Evolutionary conservation across 371 early-diverging fungal species (phyloP).

Genomic region (Mucor plumbeus): DNA sequence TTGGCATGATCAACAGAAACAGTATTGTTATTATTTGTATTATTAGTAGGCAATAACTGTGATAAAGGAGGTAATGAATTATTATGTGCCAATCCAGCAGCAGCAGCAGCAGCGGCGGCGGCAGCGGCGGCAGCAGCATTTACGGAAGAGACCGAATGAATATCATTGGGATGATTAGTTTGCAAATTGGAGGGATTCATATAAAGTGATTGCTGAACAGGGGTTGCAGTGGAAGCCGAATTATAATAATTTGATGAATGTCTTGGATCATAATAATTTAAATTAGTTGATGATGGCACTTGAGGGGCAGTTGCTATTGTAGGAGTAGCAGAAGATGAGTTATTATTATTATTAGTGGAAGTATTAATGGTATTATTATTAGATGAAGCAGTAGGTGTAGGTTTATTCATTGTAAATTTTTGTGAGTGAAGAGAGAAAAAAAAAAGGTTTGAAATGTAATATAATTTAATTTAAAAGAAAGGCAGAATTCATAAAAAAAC

Average conservation of each 20-base stretch:
- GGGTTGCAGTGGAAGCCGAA: slow-evolving; percentile 9
- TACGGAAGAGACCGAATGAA: slow-evolving; percentile 14
- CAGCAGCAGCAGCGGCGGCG: slow-evolving; percentile 33
- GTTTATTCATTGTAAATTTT: background rate
- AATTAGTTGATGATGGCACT: slow-evolving; percentile 27
- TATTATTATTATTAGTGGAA: background rate
- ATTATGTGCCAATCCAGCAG: slow-evolving; percentile 13
- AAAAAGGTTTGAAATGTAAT: background rate
- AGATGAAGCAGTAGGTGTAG: background rate
- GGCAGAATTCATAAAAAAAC: slow-evolving; percentile 23
- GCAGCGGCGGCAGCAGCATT: slow-evolving; percentile 35
- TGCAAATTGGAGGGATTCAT: slow-evolving; percentile 1
- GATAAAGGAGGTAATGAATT: slow-evolving; percentile 54
- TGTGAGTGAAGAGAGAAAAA: slow-evolving; percentile 1
- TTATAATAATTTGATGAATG: slow-evolving; percentile 6
- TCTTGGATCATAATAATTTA: slow-evolving; percentile 28
- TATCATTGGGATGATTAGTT: slow-evolving; percentile 7
- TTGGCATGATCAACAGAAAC: slow-evolving; percentile 4
- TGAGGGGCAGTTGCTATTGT: slow-evolving; percentile 28
- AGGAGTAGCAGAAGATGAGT: background rate
- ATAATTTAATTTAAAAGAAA: slow-evolving; percentile 9
- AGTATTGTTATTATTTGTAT: background rate
- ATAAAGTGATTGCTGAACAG: slow-evolving; percentile 11
- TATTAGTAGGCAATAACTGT: slow-evolving; percentile 40
- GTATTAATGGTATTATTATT: background rate